Evolutionary conservation across 2,329 filamentous ascomycete genomes (phyloP), one percentile per base, ranked within the genome.

Genomic region (Penicillium expansum): DNA sequence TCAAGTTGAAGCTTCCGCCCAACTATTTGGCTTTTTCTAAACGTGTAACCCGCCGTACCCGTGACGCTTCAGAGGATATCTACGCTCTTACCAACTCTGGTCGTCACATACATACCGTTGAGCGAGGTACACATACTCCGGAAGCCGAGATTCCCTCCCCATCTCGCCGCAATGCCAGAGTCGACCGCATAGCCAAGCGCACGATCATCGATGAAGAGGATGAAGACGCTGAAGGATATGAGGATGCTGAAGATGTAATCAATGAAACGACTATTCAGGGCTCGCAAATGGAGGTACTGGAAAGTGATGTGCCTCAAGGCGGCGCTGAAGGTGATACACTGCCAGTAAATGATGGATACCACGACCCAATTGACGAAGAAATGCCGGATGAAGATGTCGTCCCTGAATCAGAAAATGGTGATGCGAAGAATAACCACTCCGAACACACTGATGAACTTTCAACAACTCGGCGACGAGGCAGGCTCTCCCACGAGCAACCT

Each of bases 81-180:
- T 73, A 85, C 44, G 82, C 81, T 16, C 73, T 87, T 43, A 82
- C 83, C 3, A 81, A 83, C 60, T 86, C 83, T 8, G 84, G 84
- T 18, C 80, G 77, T 57, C 83, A 86, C 68, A 77, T 79, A 56
- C 71, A 82, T 52, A 76, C 83, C 5, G 74, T 85, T 10, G 77
- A 83, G 58, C 74, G 78, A 61, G 82, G 80, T 27, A 84, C 83
- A 3, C 75, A 74, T 39, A 85, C 79, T 55, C 80, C 83, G 4
- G 79, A 83, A 57, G 69, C 71, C 30, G 62, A 66, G 14, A 41
- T 51, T 38, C 57, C 55, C 11, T 61, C 58, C 30, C 58, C 56
- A 6, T 59, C 57, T 32, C 69, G 64, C n/a, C 66, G 63, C 11
- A 62, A 62, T 35, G 65, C 67, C 6, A 67, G 73, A n/a, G 73